Conservation (phyloP, 257 asterid genomes). For the Avicennia marina region DNA sequence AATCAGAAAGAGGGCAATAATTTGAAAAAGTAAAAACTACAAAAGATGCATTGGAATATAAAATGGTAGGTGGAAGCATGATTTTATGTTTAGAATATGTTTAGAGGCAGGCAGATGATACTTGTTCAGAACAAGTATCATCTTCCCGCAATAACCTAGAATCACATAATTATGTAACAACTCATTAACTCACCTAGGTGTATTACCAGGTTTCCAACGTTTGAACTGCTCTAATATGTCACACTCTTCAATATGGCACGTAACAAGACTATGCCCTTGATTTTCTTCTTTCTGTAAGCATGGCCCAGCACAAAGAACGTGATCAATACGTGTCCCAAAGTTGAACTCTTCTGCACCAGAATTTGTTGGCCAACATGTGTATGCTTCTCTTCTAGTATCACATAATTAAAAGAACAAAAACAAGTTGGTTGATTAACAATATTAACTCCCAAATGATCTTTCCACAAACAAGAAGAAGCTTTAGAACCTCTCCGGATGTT, state of each 20-base stretch:
- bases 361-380: slow-evolving; percentile 92
- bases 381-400: slow-evolving; percentile 62
- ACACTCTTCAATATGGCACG: slow-evolving; percentile 87
- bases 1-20: not conserved
- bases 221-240: slow-evolving; percentile 74
- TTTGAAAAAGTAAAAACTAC: too few species aligned
- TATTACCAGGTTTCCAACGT: slow-evolving; percentile 82
- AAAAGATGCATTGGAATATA: slow-evolving; percentile 4
- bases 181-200: slow-evolving; percentile 56
- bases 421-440: not conserved
- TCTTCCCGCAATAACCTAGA: slow-evolving; percentile 12
- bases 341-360: slow-evolving; percentile 95
- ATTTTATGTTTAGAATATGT: not conserved
- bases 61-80: slow-evolving; percentile 11
- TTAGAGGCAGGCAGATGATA: too few species aligned
- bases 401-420: slow-evolving; percentile 12
- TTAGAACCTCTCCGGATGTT: slow-evolving; percentile 73
- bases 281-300: slow-evolving; percentile 68
- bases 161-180: slow-evolving; percentile 9
- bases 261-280: slow-evolving; percentile 54
- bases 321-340: slow-evolving; percentile 93
- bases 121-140: not conserved
- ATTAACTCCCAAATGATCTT: slow-evolving; percentile 5
- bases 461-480: slow-evolving; percentile 17
- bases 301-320: slow-evolving; percentile 75